phyloP scores from a whole-genome alignment of 306 rosid species.

The Lablab purpureus region DNA sequence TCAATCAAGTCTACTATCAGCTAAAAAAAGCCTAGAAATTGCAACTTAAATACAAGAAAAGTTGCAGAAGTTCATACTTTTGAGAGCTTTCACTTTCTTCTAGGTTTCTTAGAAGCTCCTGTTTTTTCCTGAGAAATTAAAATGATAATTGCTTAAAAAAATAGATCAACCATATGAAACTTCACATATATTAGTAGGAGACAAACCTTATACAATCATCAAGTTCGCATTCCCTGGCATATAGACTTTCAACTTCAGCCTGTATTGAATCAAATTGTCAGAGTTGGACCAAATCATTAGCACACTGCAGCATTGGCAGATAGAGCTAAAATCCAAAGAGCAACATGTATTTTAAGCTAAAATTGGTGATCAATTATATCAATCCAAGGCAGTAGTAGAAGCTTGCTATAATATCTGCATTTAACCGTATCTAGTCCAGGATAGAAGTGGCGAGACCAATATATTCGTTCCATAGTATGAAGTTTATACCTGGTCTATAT shows the following conservation, averaged over 20 bases:
- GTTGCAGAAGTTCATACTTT: slow-evolving; percentile 57
- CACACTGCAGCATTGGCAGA: not conserved
- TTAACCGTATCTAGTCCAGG: not conserved
- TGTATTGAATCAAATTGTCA: slow-evolving; percentile 53
- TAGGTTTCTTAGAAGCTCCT: slow-evolving; percentile 66
- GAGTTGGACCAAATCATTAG: slow-evolving; percentile 41
- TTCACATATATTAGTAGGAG: slow-evolving; percentile 28
- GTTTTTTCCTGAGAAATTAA: slow-evolving; percentile 64
- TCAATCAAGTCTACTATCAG: slow-evolving; percentile 45
- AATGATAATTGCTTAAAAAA: slow-evolving; percentile 34
- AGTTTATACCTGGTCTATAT: slow-evolving; percentile 1
- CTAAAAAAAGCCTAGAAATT: slow-evolving; percentile 40
- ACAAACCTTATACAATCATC: slow-evolving; percentile 84
- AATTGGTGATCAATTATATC: slow-evolving; percentile 2
- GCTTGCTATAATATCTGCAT: slow-evolving; percentile 2
- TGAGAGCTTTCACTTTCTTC: slow-evolving; percentile 55
- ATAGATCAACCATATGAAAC: slow-evolving; percentile 36
- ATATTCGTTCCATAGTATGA: not conserved
- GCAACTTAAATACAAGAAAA: not conserved
- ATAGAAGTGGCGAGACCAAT: slow-evolving; percentile 21
- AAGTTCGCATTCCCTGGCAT: slow-evolving; percentile 65
- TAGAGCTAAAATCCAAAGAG: slow-evolving; percentile 36
- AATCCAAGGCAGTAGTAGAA: slow-evolving; percentile 33
- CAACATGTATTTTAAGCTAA: slow-evolving; percentile 37
- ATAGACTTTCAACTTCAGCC: slow-evolving; percentile 74